Percentiles rank a stretch among this genome's conserved stretches.
Conservation (phyloP, 23 red algal species). For the Gracilaria caudata region DNA sequence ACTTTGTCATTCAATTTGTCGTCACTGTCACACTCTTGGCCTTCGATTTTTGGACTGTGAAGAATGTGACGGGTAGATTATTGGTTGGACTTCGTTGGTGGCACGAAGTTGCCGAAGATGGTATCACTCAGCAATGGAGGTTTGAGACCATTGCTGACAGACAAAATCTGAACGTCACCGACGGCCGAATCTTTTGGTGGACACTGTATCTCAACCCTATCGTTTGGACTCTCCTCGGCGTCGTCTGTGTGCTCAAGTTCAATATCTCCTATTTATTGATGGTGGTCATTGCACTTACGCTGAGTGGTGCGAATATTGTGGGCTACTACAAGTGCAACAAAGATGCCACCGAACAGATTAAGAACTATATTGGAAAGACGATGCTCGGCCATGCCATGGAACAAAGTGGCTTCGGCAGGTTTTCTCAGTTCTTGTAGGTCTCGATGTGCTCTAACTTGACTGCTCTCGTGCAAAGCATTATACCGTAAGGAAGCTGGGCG, state of each 20-base stretch:
- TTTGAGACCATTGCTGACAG: constrained; percentile 84
- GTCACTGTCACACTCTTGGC: constrained; percentile 91
- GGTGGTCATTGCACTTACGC: constrained; percentile 85
- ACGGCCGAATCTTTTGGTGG: constrained; percentile 98
- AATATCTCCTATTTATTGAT: constrained; percentile 90
- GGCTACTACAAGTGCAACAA: constrained; percentile 94
- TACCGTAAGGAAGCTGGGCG: background rate
- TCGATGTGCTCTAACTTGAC: background rate
- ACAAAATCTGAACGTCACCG: constrained; percentile 68
- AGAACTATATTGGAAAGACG: constrained; percentile 78
- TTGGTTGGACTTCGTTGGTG: constrained; percentile 98
- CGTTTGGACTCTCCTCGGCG: constrained; percentile 86
- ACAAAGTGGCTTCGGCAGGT: constrained; percentile 36
- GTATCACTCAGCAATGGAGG: constrained; percentile 80
- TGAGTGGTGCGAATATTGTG: constrained; percentile 80
- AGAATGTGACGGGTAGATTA: constrained; percentile 91
- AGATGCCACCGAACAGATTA: constrained; percentile 82
- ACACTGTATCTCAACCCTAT: constrained; percentile 86
- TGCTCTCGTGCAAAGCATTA: background rate
- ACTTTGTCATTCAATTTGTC: constrained; percentile 97
- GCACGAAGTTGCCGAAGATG: constrained; percentile 91
- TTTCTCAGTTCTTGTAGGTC: constrained; percentile 31
- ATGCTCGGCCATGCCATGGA: constrained; percentile 79
- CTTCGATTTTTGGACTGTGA: constrained; percentile 99
- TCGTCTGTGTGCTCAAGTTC: constrained; percentile 95